phyloP scores from a whole-genome alignment of 208 protist genomes.

The Trypanosoma melophagium region DNA sequence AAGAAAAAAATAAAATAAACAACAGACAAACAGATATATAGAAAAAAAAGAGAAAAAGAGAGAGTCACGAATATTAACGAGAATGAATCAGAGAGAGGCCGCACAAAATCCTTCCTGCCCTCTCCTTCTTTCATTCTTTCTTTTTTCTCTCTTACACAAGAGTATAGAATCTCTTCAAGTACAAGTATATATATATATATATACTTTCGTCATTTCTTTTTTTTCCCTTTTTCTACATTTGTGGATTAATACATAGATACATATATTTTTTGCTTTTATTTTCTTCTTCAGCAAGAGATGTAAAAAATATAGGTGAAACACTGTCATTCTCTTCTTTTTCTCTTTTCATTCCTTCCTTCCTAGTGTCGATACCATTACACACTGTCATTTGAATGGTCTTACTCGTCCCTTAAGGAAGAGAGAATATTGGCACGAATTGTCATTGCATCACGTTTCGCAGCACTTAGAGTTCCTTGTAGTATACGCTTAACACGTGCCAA shows the following conservation, averaged over 20 bases:
- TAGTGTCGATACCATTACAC: neutral
- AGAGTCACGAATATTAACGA: no score
- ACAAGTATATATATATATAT: conserved; percentile 14
- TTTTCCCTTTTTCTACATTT: no score
- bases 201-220: neutral
- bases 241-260: no score
- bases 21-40: no score
- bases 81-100: no score
- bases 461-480: conserved; percentile 27
- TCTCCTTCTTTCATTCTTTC: neutral
- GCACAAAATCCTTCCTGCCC: no score
- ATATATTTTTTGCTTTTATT: no score
- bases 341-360: neutral
- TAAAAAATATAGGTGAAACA: neutral
- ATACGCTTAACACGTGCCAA: conserved; percentile 40
- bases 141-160: neutral
- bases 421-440: conserved; percentile 57
- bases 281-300: no score
- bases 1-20: no score
- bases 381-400: no score
- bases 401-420: conserved; percentile 31
- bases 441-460: conserved; percentile 40
- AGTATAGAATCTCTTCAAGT: no score
- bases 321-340: neutral
- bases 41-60: no score